Percentiles rank a stretch among this genome's conserved stretches.
phyloP scores from a whole-genome alignment of 75 land plant species.

The Ceratopteris richardii region DNA sequence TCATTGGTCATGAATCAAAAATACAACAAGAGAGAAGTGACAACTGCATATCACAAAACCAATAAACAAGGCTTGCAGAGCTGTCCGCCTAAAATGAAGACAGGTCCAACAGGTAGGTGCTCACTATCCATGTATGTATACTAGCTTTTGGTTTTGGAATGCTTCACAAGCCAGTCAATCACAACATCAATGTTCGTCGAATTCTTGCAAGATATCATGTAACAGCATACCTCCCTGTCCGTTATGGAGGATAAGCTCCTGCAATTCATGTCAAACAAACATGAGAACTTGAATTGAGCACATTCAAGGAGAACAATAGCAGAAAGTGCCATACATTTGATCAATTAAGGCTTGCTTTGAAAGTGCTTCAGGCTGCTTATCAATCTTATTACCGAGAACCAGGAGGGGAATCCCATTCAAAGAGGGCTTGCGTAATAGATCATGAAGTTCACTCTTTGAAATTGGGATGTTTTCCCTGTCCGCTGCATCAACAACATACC shows the following conservation, averaged over 20 bases:
- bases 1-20: no score
- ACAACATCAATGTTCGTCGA: constrained; percentile 78
- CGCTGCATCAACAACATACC: constrained; percentile 94
- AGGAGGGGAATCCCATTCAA: constrained; percentile 73
- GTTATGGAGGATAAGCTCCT: constrained; percentile 48
- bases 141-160: constrained; percentile 59
- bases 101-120: background rate
- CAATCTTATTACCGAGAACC: constrained; percentile 87
- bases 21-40: no score
- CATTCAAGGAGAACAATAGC: background rate
- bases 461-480: constrained; percentile 78
- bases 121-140: background rate
- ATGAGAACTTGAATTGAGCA: background rate
- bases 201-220: constrained; percentile 87
- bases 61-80: background rate
- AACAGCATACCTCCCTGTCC: constrained; percentile 86
- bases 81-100: background rate
- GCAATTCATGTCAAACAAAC: constrained; percentile 9
- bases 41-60: no score
- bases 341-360: constrained; percentile 78
- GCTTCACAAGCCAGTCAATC: constrained; percentile 93
- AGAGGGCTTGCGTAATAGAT: constrained; percentile 70
- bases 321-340: constrained; percentile 58
- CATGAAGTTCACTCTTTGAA: constrained; percentile 72
- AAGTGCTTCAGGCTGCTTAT: constrained; percentile 82